Conservation (phyloP, 2,329 filamentous ascomycete species). For the Nigrospora oryzae region DNA sequence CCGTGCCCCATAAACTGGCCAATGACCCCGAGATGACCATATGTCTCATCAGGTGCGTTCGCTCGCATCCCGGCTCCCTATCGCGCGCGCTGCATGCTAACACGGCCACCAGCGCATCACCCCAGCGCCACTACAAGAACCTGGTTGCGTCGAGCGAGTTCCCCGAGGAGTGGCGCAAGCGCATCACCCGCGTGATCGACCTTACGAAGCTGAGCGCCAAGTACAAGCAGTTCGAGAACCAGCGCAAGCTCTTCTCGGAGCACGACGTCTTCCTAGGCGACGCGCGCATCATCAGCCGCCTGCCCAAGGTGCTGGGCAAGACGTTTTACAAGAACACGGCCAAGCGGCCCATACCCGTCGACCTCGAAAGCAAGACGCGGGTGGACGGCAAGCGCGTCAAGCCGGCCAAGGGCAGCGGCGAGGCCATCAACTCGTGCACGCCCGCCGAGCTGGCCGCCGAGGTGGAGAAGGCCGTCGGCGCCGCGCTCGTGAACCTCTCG, state of each 20-base stretch:
- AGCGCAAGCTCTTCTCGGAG: constrained; percentile 73
- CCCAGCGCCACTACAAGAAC: constrained; percentile 83
- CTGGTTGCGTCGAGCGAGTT: constrained; percentile 68
- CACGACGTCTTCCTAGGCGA: constrained; percentile 94
- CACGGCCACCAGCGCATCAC: constrained; percentile 33
- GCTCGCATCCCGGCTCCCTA: neutral
- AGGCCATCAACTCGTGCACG: constrained; percentile 35
- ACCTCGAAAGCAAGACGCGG: constrained; percentile 53
- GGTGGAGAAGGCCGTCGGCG: constrained; percentile 66
- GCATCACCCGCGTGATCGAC: constrained; percentile 71
- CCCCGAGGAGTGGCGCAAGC: constrained; percentile 55
- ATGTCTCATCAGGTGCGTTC: constrained; percentile 70
- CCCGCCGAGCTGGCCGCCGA: constrained; percentile 67
- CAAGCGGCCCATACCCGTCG: constrained; percentile 83
- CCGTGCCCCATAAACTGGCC: constrained; percentile 69
- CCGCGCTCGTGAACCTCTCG: constrained; percentile 73
- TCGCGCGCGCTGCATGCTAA: neutral
- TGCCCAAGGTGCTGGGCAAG: constrained; percentile 79
- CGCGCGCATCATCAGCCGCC: constrained; percentile 66
- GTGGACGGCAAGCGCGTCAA: constrained; percentile 50
- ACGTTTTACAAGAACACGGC: constrained; percentile 77
- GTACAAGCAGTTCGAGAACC: constrained; percentile 81
- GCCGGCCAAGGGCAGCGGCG: constrained; percentile 40
- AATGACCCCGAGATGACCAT: constrained; percentile 43
- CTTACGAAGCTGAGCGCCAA: constrained; percentile 72